Conservation (phyloP, 768 basidiomycete genomes). For the Calvatia gigantea region DNA sequence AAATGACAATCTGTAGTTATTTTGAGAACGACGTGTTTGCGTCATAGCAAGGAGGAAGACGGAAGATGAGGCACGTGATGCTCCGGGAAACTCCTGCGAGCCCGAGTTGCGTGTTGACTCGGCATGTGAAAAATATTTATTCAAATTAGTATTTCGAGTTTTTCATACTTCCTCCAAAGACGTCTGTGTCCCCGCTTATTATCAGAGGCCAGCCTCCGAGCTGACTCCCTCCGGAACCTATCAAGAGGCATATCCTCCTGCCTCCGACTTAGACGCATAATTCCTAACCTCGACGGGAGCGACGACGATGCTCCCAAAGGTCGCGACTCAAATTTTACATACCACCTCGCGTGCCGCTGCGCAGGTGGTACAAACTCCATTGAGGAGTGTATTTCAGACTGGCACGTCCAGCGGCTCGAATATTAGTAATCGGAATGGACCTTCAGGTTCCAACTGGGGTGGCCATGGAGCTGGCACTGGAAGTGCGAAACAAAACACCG, state of each 20-base stretch:
- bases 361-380: constrained; percentile 67
- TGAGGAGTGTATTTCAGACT: constrained; percentile 75
- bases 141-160: background rate
- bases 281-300: constrained; percentile 1
- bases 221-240: background rate
- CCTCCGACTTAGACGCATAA: background rate
- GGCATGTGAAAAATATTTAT: constrained; percentile 9
- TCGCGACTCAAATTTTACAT: constrained; percentile 74
- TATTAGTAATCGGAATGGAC: constrained; percentile 18
- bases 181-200: background rate
- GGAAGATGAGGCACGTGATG: background rate
- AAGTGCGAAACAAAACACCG: constrained; percentile 67
- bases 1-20: background rate
- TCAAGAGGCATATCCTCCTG: background rate
- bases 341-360: constrained; percentile 75
- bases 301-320: constrained; percentile 70
- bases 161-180: background rate
- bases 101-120: constrained; percentile 5
- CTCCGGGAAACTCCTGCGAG: background rate
- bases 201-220: background rate
- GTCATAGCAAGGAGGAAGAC: background rate
- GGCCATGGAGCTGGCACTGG: constrained; percentile 61
- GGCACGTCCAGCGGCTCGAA: constrained; percentile 37
- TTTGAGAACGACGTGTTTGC: background rate
- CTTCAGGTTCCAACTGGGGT: constrained; percentile 39